Evolutionary conservation across 805 yeast species (phyloP), one percentile per base, ranked within the genome.

Genomic region (Metschnikowia similis): DNA sequence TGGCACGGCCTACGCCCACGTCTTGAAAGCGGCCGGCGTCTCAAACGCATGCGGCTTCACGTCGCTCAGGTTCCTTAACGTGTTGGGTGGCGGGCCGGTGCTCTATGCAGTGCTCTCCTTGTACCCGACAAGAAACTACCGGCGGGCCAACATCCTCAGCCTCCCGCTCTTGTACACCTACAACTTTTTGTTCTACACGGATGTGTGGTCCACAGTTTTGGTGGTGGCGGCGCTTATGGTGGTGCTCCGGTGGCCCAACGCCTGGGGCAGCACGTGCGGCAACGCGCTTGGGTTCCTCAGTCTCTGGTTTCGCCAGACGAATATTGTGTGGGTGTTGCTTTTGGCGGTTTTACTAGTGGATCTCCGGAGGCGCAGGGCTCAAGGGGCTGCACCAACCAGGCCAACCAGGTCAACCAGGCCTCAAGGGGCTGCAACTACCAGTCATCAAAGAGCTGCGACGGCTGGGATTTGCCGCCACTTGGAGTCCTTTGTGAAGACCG

Each of bases 261-360:
- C 54, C 6, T 39, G 52, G 2, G 64, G 67, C 17, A 55, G 72
- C 8, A 47, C 52, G 6, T 31, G 73, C 1, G 74, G 89, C 50
- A 85, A 85, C 0, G 2, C 78, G 5, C 56, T 84, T 27, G 87
- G 88, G 0, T 75, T 82, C 5, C 29, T 75, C 4, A 85, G 96
- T 60, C 71, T 94, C 35, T 69, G 79, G 62, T 85, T 94, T 63
- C 79, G 99, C 54, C 99, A 94, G 60, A 94, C 99, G 0, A 94
- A 94, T 60, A 83, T 94, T 32, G 72, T 90, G 0, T 94, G 99
- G 99, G 76, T 82, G 11, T 82, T 79, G 0, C 83, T 87, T 55
- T 72, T 84, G 0, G 68, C 81, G 47, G 76, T 80, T 0, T 65
- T 81, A 1, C 70, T 81, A 8, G 64, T 87, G 28, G 89, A 85